Conservation (phyloP, 163 green algal species). For the Prototheca stagnorum region DNA sequence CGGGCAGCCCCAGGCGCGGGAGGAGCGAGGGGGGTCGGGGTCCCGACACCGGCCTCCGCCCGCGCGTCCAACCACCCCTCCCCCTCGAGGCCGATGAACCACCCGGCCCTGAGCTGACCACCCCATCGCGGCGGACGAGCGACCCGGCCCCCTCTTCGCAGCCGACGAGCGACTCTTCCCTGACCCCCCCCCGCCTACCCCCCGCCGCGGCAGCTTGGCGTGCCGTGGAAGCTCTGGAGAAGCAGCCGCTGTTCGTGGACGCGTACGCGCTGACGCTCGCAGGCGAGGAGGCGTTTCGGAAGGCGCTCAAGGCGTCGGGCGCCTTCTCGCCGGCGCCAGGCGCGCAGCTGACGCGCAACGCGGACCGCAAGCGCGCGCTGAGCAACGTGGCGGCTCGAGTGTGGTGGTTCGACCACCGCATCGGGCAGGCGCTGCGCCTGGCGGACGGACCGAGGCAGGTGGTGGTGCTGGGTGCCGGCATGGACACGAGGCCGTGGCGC, state of each 20-base stretch:
- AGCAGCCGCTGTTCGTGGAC: not conserved
- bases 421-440: constrained; percentile 4
- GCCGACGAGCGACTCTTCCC: not conserved
- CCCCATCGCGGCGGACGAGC: too few species aligned
- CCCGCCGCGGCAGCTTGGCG: not conserved
- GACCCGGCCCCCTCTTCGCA: too few species aligned
- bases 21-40: too few species aligned
- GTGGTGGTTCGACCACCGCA: constrained; percentile 24
- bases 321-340: not conserved
- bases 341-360: not conserved
- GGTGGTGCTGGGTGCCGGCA: constrained; percentile 32
- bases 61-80: too few species aligned
- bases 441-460: constrained; percentile 5
- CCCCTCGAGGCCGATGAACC: too few species aligned
- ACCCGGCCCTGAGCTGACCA: too few species aligned
- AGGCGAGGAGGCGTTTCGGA: not conserved
- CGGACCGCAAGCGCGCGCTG: constrained; percentile 3
- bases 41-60: too few species aligned
- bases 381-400: constrained; percentile 10
- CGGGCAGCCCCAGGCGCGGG: too few species aligned
- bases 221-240: not conserved
- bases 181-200: not conserved
- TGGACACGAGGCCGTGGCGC: constrained; percentile 41
- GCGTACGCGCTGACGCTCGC: not conserved
- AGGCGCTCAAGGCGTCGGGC: not conserved